phyloP scores from a whole-genome alignment of 2,329 filamentous ascomycete genomes.

The Fusarium mundagurra region DNA sequence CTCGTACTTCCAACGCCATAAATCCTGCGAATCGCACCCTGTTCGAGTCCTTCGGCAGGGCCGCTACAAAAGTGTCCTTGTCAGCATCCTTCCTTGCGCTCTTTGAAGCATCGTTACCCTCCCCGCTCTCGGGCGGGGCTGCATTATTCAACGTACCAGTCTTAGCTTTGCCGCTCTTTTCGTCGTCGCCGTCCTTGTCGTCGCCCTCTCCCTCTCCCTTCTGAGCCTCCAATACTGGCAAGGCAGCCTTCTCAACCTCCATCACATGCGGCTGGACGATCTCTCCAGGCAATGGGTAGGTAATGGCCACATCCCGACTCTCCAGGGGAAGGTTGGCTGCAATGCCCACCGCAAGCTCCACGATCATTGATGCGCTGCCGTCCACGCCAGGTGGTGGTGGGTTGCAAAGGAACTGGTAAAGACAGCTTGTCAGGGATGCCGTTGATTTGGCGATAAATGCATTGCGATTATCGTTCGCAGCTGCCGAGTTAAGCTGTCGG shows the following conservation, averaged over 20 bases:
- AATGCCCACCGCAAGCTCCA: slow-evolving; percentile 89
- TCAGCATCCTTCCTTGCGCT: slow-evolving; percentile 50
- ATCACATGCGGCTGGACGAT: slow-evolving; percentile 77
- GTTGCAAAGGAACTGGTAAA: slow-evolving; percentile 79
- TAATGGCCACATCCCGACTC: slow-evolving; percentile 87
- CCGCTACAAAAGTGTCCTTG: slow-evolving; percentile 49
- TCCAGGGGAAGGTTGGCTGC: slow-evolving; percentile 88
- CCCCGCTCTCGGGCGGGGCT: slow-evolving; percentile 23
- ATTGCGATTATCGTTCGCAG: slow-evolving; percentile 72
- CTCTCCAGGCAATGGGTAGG: slow-evolving; percentile 84
- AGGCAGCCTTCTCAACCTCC: slow-evolving; percentile 81
- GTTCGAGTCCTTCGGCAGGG: slow-evolving; percentile 56
- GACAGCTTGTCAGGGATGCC: slow-evolving; percentile 70
- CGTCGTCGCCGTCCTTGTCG: slow-evolving; percentile 53
- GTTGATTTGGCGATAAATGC: slow-evolving; percentile 77
- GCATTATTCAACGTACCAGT: slow-evolving; percentile 54
- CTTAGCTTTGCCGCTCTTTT: slow-evolving; percentile 58
- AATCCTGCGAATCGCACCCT: slow-evolving; percentile 82
- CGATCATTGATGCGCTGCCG: slow-evolving; percentile 89
- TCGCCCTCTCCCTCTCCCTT: slow-evolving; percentile 55
- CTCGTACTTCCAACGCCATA: slow-evolving; percentile 77
- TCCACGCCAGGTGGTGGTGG: slow-evolving; percentile 85
- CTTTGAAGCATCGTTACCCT: slow-evolving; percentile 45
- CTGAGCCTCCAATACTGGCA: slow-evolving; percentile 68
- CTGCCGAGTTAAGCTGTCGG: slow-evolving; percentile 71